Conservation (phyloP, 129 eudicot species). For the Gnaphalium uliginosum region DNA sequence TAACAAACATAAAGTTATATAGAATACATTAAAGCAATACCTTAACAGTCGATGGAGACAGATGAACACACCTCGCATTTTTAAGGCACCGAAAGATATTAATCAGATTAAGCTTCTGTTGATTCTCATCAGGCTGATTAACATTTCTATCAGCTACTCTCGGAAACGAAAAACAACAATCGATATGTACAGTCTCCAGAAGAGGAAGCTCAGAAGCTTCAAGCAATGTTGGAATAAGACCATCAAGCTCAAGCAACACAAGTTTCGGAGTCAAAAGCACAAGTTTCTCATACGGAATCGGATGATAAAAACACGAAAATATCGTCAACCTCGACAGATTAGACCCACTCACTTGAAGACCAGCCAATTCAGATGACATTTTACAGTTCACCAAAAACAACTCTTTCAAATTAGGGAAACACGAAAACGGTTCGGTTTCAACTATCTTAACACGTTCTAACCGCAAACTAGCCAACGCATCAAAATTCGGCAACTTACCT, state of each 20-base stretch:
- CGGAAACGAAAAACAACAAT: slow-evolving; percentile 21
- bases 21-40: slow-evolving; percentile 1
- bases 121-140: slow-evolving; percentile 20
- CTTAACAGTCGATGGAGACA: slow-evolving; percentile 31
- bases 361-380: slow-evolving; percentile 13
- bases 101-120: slow-evolving; percentile 27
- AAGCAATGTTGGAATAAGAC: slow-evolving; percentile 15
- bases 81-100: slow-evolving; percentile 4
- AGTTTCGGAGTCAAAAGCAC: slow-evolving; percentile 28
- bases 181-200: slow-evolving; percentile 26
- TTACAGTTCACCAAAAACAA: slow-evolving; percentile 35
- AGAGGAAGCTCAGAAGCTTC: slow-evolving; percentile 15
- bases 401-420: slow-evolving; percentile 30
- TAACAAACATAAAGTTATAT: background rate
- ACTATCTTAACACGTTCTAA: slow-evolving; percentile 32
- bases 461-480: slow-evolving; percentile 14
- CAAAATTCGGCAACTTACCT: slow-evolving; percentile 2
- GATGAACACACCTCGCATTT: slow-evolving; percentile 28
- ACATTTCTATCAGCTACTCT: background rate
- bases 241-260: slow-evolving; percentile 25
- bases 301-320: slow-evolving; percentile 28
- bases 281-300: slow-evolving; percentile 24
- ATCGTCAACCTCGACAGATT: slow-evolving; percentile 23
- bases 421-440: slow-evolving; percentile 26
- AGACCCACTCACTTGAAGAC: slow-evolving; percentile 17